Percentiles rank a stretch among this genome's conserved stretches.
Conservation (phyloP, 148 eudicot species). For the Rheum nobile region DNA sequence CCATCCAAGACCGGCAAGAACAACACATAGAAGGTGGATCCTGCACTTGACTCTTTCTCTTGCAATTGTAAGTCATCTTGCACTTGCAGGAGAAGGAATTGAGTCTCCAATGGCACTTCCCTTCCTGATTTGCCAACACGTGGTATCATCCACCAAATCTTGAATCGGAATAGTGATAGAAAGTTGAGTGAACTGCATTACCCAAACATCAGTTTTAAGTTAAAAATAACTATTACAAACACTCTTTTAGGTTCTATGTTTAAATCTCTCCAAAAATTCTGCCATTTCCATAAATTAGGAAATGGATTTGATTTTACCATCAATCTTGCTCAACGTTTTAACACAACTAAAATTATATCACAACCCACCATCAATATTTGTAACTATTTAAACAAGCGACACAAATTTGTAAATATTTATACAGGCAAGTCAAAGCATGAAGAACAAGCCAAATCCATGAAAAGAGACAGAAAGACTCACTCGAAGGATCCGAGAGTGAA, state of each 20-base stretch:
- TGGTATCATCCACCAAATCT: slow-evolving; percentile 62
- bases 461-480: slow-evolving; percentile 11
- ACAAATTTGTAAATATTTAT: too few species aligned
- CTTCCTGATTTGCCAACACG: slow-evolving; percentile 30
- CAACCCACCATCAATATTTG: neutral
- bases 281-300: too few species aligned
- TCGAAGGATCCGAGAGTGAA: slow-evolving; percentile 22
- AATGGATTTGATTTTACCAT: too few species aligned
- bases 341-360: neutral
- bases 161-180: slow-evolving; percentile 28
- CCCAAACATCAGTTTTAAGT: neutral
- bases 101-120: slow-evolving; percentile 35
- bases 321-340: neutral
- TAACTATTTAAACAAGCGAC: too few species aligned
- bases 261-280: neutral
- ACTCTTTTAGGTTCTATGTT: neutral
- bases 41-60: slow-evolving; percentile 7
- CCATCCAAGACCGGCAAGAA: slow-evolving; percentile 47
- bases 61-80: slow-evolving; percentile 13
- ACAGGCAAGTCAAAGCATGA: too few species aligned
- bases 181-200: slow-evolving; percentile 29
- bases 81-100: slow-evolving; percentile 31
- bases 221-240: neutral
- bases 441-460: neutral
- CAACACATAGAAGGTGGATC: slow-evolving; percentile 19